Conservation (phyloP, 202 grass and related monocot species). For the Panicum hallii region DNA sequence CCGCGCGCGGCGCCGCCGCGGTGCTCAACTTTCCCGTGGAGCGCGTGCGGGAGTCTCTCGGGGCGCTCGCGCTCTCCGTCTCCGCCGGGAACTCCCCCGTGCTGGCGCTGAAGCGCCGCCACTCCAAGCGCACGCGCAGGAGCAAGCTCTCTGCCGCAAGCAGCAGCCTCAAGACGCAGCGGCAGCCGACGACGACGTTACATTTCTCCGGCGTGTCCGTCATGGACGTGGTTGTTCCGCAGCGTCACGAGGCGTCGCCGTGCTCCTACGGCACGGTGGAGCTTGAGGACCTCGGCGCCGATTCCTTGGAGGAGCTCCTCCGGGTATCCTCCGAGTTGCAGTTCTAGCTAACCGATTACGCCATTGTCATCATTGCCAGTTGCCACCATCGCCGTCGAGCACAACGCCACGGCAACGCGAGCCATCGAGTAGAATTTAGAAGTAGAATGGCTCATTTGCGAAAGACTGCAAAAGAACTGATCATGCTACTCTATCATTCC, state of each 20-base stretch:
- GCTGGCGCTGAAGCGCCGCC: conserved; percentile 4
- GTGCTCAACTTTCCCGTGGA: conserved; percentile 70
- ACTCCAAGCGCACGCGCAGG: too few species aligned
- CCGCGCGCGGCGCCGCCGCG: conserved; percentile 52
- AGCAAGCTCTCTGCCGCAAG: neutral
- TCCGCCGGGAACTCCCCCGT: neutral
- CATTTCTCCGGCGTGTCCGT: too few species aligned
- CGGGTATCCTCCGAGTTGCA: neutral
- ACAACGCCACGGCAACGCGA: neutral
- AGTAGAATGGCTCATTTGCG: neutral
- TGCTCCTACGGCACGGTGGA: neutral
- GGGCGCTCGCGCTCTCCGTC: neutral
- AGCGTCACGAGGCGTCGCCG: neutral
- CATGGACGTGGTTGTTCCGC: neutral
- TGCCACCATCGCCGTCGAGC: too few species aligned
- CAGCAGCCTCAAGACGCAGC: neutral
- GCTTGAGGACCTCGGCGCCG: neutral
- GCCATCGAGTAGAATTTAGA: neutral
- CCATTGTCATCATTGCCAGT: neutral
- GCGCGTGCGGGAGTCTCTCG: conserved; percentile 16
- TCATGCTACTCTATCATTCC: too few species aligned
- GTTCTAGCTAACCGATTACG: neutral
- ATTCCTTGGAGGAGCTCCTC: conserved; percentile 23
- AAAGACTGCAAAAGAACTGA: too few species aligned
- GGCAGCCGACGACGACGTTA: fast-evolving